phyloP scores from a whole-genome alignment of 1,139 yeast genomes.

The Wickerhamiella pararugosa region DNA sequence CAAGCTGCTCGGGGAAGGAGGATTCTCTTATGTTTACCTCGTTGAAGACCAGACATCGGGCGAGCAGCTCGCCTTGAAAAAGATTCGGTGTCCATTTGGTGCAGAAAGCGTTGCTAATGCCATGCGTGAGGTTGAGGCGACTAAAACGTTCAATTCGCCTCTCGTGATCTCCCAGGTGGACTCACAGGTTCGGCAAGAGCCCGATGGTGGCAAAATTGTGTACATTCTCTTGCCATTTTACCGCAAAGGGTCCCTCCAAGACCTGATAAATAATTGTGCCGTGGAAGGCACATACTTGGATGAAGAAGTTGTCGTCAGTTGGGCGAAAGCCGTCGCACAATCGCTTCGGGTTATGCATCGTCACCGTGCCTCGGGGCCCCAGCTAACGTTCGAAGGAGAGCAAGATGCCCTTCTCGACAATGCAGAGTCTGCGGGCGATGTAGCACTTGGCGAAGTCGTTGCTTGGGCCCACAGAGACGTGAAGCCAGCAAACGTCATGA shows the following conservation, averaged over 20 bases:
- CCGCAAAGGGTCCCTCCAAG: constrained; percentile 60
- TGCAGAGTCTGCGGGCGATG: constrained; percentile 5
- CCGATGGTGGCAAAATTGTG: constrained; percentile 66
- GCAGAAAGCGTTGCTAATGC: constrained; percentile 59
- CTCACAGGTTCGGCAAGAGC: constrained; percentile 53
- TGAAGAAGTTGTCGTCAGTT: constrained; percentile 45
- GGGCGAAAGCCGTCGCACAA: constrained; percentile 55
- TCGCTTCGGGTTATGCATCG: constrained; percentile 69
- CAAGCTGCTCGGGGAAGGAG: constrained; percentile 74
- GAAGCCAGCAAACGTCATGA: constrained; percentile 81
- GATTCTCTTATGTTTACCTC: constrained; percentile 76
- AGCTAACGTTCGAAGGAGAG: constrained; percentile 5
- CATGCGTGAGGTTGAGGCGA: constrained; percentile 59
- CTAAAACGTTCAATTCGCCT: constrained; percentile 52
- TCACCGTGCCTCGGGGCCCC: constrained; percentile 27
- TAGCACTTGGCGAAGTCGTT: constrained; percentile 40
- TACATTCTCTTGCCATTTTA: constrained; percentile 70
- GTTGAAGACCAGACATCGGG: constrained; percentile 39
- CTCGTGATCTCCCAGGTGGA: constrained; percentile 57
- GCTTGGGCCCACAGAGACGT: constrained; percentile 80
- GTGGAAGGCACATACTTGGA: constrained; percentile 38
- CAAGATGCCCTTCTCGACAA: constrained; percentile 1
- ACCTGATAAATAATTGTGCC: constrained; percentile 48
- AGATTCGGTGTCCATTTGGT: constrained; percentile 80
- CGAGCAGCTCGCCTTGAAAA: constrained; percentile 58